Base-by-base conservation (phyloP, 305 asterid species). In the Fraxinus velutina region DNA sequence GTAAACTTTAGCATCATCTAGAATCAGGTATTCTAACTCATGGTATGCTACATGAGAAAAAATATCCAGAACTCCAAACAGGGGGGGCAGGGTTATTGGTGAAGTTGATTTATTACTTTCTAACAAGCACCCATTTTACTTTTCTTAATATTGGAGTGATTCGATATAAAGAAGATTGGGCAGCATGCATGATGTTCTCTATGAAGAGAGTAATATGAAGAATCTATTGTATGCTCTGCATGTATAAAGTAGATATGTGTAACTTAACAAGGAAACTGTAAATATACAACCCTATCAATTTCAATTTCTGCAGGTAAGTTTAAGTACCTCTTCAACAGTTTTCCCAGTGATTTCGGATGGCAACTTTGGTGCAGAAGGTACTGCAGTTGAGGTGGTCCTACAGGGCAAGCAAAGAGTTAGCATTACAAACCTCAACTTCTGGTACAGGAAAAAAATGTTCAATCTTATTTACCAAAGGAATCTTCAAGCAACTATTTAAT, bases 281-380 rank as follows among this genome's bases (percentile, higher is more conserved):
- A 12, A 75, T 4, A 68, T 75, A 75, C n/a, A 75, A 34, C 55
- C 64, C 44, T 57, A 78, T 52, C 79, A 68, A 27, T 68, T 68
- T 21, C 39, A 68, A 68, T 29, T 19, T 62, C 44, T 75, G 77
- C 70, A 83, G 30, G 78, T 22, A 79, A 79, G 19, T 75, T 62
- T n/a, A 72, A 17, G 80, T 90, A 96, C 99, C 98, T 96, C 98
- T 87, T 96, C 98, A 62, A 96, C 97, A 70, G 98, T 92, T 90
- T 85, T 92, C 83, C 98, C 99, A 37, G 95, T 93, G 82, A 94
- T 94, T 90, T 96, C 97, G 74, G 98, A 96, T 24, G 99, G 98
- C 78, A 96, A 82, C 83, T 90, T 96, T 10, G 98, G 97, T 72
- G 90, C 62, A 71, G 94, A 82, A 44, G 89, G 87, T 75, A 88